Evolutionary conservation across 495 filamentous ascomycete genomes (phyloP).

Genomic region (Penicillium psychrofluorescens): DNA sequence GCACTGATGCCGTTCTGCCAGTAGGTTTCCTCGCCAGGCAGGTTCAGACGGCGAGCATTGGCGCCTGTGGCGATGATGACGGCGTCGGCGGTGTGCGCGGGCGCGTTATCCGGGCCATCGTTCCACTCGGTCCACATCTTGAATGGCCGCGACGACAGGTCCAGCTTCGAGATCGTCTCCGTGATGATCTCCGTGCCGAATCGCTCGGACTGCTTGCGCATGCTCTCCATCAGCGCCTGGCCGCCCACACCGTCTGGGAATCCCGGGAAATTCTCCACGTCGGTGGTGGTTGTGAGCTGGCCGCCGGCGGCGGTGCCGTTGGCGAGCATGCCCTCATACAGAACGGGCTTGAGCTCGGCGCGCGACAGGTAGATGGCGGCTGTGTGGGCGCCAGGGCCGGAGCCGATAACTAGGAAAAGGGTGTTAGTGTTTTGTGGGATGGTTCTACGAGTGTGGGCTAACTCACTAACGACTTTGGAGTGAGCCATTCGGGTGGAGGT

Average conservation of each 20-base stretch:
- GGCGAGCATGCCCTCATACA: constrained; percentile 97
- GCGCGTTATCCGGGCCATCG: constrained; percentile 54
- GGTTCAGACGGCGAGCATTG: constrained; percentile 71
- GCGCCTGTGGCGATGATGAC: constrained; percentile 95
- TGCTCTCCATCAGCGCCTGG: constrained; percentile 81
- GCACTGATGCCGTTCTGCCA: constrained; percentile 97
- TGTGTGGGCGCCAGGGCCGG: constrained; percentile 94
- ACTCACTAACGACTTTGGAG: constrained; percentile 71
- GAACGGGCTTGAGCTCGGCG: constrained; percentile 79
- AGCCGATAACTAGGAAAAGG: constrained; percentile 58
- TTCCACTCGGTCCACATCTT: constrained; percentile 86
- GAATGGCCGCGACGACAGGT: constrained; percentile 80
- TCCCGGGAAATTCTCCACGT: constrained; percentile 96
- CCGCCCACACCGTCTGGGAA: constrained; percentile 87
- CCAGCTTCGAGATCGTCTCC: constrained; percentile 85
- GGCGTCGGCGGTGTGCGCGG: constrained; percentile 73
- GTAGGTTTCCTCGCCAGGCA: constrained; percentile 87
- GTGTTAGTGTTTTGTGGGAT: constrained; percentile 2
- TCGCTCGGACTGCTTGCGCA: constrained; percentile 83
- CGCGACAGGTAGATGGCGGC: constrained; percentile 93
- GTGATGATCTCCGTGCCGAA: constrained; percentile 89
- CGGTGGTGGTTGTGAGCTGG: constrained; percentile 95
- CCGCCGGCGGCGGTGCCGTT: constrained; percentile 94
- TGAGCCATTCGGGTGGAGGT: constrained; percentile 57
- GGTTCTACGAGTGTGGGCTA: not conserved